A percentile compares a stretch with the other conserved stretches of the same genome.
These are phyloP conservation scores for Salix udensis DNA, from an alignment of 345 rosid species.

Conservation along the genomic window DNA sequence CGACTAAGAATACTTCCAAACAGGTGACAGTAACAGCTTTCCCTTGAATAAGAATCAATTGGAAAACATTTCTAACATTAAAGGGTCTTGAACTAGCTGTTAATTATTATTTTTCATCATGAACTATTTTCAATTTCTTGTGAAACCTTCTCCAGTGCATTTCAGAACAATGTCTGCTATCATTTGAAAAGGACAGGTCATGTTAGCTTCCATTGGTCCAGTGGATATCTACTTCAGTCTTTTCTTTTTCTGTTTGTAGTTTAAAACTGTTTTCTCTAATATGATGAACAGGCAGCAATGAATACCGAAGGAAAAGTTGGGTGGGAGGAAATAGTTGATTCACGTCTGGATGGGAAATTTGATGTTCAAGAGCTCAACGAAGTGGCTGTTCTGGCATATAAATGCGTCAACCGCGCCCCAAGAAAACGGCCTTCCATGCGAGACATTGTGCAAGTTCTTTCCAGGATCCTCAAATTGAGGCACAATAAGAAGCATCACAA, in stretches of 20 bases:
- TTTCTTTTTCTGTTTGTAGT: background rate
- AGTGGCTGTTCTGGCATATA: conserved; percentile 85
- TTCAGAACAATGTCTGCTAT: background rate
- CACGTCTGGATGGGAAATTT: conserved; percentile 68
- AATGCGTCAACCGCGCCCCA: conserved; percentile 64
- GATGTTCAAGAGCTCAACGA: conserved; percentile 75
- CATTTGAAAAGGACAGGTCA: background rate
- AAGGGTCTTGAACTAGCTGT: background rate
- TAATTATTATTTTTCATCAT: background rate
- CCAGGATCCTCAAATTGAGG: conserved; percentile 62
- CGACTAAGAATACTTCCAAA: background rate
- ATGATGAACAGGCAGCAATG: conserved; percentile 74
- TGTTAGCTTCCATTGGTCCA: background rate
- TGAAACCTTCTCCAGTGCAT: background rate
- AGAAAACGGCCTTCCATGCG: conserved; percentile 90
- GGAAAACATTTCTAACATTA: background rate
- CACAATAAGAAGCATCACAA: conserved; percentile 57
- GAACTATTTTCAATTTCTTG: background rate
- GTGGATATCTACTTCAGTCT: background rate
- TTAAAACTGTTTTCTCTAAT: background rate
- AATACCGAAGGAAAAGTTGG: conserved; percentile 74
- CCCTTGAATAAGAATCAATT: background rate
- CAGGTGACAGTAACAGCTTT: background rate
- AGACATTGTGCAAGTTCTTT: conserved; percentile 82
- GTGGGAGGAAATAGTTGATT: conserved; percentile 96